Percentiles rank a stretch among this genome's conserved stretches.
Conservation (phyloP, 2,329 filamentous ascomycete species). For the Aspergillus tubingensis region DNA sequence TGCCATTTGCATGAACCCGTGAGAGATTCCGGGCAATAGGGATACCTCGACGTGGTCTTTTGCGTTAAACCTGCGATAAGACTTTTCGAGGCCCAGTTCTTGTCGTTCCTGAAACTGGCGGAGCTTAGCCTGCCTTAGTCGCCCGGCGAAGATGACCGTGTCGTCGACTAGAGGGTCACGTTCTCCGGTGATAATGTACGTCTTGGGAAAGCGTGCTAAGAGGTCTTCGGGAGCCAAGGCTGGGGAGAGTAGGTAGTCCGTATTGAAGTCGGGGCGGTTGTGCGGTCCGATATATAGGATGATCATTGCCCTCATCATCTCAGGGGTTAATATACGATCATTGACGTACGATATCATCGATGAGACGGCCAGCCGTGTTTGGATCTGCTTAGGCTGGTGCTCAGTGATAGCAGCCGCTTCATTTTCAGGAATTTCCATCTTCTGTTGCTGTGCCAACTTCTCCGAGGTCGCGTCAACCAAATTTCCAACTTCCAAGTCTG, state of each 20-base stretch:
- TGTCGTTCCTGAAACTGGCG: slow-evolving; percentile 57
- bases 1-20: slow-evolving; percentile 93
- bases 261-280: slow-evolving; percentile 86
- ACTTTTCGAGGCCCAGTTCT: slow-evolving; percentile 57
- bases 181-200: slow-evolving; percentile 91
- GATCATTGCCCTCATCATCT: slow-evolving; percentile 99
- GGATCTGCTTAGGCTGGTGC: slow-evolving; percentile 56
- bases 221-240: slow-evolving; percentile 84
- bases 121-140: slow-evolving; percentile 76
- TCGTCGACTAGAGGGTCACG: slow-evolving; percentile 94
- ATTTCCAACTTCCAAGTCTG: slow-evolving; percentile 18
- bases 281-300: slow-evolving; percentile 95
- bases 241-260: slow-evolving; percentile 87
- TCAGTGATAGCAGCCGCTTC: slow-evolving; percentile 38
- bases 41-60: slow-evolving; percentile 78
- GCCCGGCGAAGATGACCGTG: slow-evolving; percentile 91
- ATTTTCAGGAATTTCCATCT: slow-evolving; percentile 34
- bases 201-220: slow-evolving; percentile 86
- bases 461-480: slow-evolving; percentile 26
- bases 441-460: slow-evolving; percentile 32
- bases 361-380: slow-evolving; percentile 87
- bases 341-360: slow-evolving; percentile 99
- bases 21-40: slow-evolving; percentile 83
- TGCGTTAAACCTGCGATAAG: slow-evolving; percentile 64
- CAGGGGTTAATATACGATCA: slow-evolving; percentile 88